phyloP scores from a whole-genome alignment of 2,329 filamentous ascomycete species.

The Geosmithia morbida region DNA sequence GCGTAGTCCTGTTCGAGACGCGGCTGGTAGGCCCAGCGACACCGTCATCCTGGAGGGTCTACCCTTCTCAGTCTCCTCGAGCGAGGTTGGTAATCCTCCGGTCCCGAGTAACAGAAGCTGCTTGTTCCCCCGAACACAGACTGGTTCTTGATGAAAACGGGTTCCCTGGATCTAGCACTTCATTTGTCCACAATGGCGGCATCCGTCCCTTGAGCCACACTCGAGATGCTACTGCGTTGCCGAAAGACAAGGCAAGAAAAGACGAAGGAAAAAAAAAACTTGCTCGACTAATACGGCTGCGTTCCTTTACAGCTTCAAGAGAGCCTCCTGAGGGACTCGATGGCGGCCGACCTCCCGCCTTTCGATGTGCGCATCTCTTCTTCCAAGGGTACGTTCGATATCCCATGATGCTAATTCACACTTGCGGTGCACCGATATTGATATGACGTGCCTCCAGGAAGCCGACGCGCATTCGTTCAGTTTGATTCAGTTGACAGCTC shows the following conservation, averaged over 20 bases:
- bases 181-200: too few species aligned
- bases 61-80: constrained; percentile 30
- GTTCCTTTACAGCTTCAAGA: constrained; percentile 17
- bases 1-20: constrained; percentile 18
- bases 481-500: constrained; percentile 24
- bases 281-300: constrained; percentile 9
- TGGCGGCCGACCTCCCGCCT: constrained; percentile 18
- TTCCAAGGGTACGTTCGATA: constrained; percentile 16
- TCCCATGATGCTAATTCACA: too few species aligned
- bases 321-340: constrained; percentile 16
- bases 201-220: too few species aligned
- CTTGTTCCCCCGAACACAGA: not conserved
- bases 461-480: constrained; percentile 25
- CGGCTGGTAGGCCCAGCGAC: constrained; percentile 27
- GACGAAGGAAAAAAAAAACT: not conserved
- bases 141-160: not conserved
- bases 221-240: too few species aligned
- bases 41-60: constrained; percentile 42
- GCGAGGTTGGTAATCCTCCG: constrained; percentile 28
- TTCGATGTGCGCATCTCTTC: constrained; percentile 24
- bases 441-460: constrained; percentile 15
- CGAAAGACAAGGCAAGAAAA: too few species aligned
- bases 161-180: too few species aligned
- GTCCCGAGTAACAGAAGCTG: not conserved
- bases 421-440: not conserved